Conservation (phyloP, 129 eudicot genomes). For the Chrysanthemum seticuspe region DNA sequence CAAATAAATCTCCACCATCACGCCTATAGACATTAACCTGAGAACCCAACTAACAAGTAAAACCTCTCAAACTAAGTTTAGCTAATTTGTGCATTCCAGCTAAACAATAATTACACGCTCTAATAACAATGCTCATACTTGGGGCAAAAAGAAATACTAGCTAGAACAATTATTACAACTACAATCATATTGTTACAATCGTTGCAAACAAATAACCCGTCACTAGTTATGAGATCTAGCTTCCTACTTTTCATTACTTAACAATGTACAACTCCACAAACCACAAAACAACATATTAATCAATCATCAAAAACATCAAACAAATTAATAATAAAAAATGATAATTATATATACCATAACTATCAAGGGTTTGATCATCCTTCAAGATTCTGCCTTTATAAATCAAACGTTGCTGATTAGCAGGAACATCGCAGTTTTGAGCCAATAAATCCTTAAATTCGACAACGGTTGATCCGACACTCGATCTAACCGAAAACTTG, state of each 20-base stretch:
- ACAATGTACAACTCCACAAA: constrained; percentile 9
- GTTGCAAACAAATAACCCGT: no score
- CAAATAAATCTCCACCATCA: neutral
- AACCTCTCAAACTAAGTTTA: neutral
- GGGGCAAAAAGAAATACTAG: neutral
- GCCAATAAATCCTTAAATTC: constrained; percentile 62
- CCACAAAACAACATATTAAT: neutral
- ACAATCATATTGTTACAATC: no score
- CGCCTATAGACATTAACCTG: neutral
- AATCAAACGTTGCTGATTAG: constrained; percentile 80
- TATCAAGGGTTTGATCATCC: constrained; percentile 88
- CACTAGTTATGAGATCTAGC: constrained; percentile 4
- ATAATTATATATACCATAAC: constrained; percentile 50
- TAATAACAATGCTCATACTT: neutral
- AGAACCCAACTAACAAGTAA: neutral
- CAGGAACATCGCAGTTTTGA: constrained; percentile 71
- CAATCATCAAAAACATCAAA: no score
- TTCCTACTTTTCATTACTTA: constrained; percentile 1
- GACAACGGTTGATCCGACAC: constrained; percentile 53
- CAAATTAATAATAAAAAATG: neutral
- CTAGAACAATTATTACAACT: neutral
- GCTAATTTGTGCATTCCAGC: neutral
- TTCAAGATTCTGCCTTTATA: constrained; percentile 90
- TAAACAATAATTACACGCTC: neutral
- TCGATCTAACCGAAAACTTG: constrained; percentile 59